Evolutionary conservation across 495 filamentous ascomycete species (phyloP).

Genomic region (Coniosporium apollinis): DNA sequence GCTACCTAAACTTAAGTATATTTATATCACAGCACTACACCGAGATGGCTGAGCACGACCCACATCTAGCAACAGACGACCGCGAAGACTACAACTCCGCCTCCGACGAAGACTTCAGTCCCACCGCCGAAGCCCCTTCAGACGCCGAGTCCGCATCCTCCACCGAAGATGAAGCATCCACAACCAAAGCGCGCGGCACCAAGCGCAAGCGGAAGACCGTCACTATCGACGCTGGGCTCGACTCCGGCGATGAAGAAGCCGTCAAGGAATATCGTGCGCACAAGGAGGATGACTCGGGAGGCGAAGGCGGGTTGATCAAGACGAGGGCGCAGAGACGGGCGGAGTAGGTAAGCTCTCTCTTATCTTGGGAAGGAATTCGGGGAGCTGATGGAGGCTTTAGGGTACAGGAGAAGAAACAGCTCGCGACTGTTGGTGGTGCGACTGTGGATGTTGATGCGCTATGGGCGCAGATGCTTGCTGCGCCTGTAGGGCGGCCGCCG

Average conservation of each 20-base stretch:
- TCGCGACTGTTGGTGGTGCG: conserved; percentile 45
- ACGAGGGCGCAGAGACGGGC: conserved; percentile 39
- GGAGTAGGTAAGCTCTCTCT: conserved; percentile 13
- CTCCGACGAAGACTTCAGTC: conserved; percentile 1
- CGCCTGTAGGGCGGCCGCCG: conserved; percentile 10
- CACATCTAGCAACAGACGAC: no score
- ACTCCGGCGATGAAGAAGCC: conserved; percentile 17
- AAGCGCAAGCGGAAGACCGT: conserved; percentile 5
- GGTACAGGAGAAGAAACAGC: conserved; percentile 45
- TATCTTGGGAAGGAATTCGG: no score
- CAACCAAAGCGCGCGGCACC: conserved; percentile 2
- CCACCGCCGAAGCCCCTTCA: neutral
- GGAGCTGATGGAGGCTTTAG: no score
- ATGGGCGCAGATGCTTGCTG: conserved; percentile 59
- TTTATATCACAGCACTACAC: no score
- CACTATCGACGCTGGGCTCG: conserved; percentile 5
- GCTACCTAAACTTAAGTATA: no score
- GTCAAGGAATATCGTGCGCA: conserved; percentile 9
- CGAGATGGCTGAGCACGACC: no score
- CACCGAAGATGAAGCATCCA: conserved; percentile 6
- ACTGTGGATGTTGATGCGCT: conserved; percentile 82
- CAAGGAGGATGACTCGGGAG: conserved; percentile 29
- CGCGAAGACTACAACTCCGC: conserved; percentile 17
- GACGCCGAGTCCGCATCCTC: conserved; percentile 6
- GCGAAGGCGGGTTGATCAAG: conserved; percentile 66